Percentiles rank a stretch among this genome's conserved stretches.
These are phyloP conservation scores for Triangularia verruculosa DNA, from an alignment of 2,329 filamentous ascomycete species.

Conservation along the genomic window DNA sequence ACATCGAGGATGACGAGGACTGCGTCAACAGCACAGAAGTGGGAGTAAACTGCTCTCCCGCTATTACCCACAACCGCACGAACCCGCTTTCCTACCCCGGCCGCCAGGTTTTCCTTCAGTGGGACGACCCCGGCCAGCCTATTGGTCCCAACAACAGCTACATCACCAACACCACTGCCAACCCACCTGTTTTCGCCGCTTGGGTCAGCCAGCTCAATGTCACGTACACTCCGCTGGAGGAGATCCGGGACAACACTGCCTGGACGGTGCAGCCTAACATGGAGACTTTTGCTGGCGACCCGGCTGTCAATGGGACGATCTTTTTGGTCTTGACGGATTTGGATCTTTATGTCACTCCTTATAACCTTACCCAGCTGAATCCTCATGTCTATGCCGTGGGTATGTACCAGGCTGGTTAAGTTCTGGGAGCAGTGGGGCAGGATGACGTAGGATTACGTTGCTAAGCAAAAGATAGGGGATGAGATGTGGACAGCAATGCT, in stretches of 20 bases:
- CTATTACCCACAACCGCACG: constrained; percentile 66
- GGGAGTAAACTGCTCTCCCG: constrained; percentile 58
- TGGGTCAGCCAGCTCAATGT: constrained; percentile 78
- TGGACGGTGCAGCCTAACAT: constrained; percentile 71
- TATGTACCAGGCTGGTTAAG: constrained; percentile 74
- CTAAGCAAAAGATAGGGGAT: not conserved
- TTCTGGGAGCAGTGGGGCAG: no score
- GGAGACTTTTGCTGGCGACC: constrained; percentile 65
- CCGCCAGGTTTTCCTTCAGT: constrained; percentile 65
- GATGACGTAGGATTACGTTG: not conserved
- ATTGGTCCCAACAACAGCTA: constrained; percentile 84
- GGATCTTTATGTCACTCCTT: constrained; percentile 68
- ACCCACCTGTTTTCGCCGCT: constrained; percentile 61
- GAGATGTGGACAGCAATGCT: not conserved
- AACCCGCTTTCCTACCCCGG: constrained; percentile 72
- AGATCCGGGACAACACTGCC: constrained; percentile 52
- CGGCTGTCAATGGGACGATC: constrained; percentile 72
- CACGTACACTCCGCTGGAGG: constrained; percentile 63
- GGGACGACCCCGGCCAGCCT: constrained; percentile 66
- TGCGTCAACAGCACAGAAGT: constrained; percentile 57
- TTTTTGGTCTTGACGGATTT: constrained; percentile 73
- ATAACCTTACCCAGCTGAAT: constrained; percentile 72
- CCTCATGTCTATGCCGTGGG: constrained; percentile 72
- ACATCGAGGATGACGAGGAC: constrained; percentile 42
- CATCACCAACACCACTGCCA: constrained; percentile 60